These are phyloP conservation scores for Podaxis carcinomalis DNA, from an alignment of 768 basidiomycete genomes.

Conservation along the genomic window DNA sequence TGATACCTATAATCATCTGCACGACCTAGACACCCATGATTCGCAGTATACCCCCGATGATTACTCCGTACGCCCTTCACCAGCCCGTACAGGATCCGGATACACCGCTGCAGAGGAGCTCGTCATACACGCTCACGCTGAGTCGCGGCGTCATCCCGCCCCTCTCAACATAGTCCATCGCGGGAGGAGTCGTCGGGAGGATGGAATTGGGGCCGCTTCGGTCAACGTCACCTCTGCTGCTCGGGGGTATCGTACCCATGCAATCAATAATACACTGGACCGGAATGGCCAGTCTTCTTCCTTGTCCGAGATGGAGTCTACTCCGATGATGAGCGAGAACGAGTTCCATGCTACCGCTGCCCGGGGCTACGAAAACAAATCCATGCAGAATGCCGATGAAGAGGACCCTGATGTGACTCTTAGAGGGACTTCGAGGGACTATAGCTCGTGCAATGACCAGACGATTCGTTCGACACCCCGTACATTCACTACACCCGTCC, in stretches of 20 bases:
- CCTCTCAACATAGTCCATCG: slow-evolving; percentile 29
- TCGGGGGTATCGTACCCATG: slow-evolving; percentile 38
- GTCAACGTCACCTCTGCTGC: slow-evolving; percentile 36
- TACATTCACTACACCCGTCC: slow-evolving; percentile 14
- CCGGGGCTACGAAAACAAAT: slow-evolving; percentile 11
- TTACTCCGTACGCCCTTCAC: slow-evolving; percentile 15
- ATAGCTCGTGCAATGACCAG: slow-evolving; percentile 3
- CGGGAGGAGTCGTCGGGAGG: slow-evolving; percentile 19
- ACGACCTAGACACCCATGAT: not conserved
- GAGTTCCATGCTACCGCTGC: slow-evolving; percentile 30
- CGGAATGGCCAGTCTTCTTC: slow-evolving; percentile 11
- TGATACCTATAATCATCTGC: not conserved
- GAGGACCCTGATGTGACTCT: slow-evolving; percentile 10
- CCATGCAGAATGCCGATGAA: not conserved
- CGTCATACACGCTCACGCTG: slow-evolving; percentile 54
- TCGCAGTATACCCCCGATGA: slow-evolving; percentile 26
- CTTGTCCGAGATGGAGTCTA: slow-evolving; percentile 13
- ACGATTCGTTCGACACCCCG: slow-evolving; percentile 10
- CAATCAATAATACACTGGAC: slow-evolving; percentile 9
- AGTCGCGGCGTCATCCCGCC: slow-evolving; percentile 30
- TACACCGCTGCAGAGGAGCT: slow-evolving; percentile 69
- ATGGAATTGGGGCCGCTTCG: slow-evolving; percentile 12
- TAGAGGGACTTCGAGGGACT: slow-evolving; percentile 11
- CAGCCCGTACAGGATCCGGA: slow-evolving; percentile 36
- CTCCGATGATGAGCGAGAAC: slow-evolving; percentile 20